Base-by-base conservation (phyloP, 1,284 basidiomycete genomes). In the Fomitopsis schrenkii region DNA sequence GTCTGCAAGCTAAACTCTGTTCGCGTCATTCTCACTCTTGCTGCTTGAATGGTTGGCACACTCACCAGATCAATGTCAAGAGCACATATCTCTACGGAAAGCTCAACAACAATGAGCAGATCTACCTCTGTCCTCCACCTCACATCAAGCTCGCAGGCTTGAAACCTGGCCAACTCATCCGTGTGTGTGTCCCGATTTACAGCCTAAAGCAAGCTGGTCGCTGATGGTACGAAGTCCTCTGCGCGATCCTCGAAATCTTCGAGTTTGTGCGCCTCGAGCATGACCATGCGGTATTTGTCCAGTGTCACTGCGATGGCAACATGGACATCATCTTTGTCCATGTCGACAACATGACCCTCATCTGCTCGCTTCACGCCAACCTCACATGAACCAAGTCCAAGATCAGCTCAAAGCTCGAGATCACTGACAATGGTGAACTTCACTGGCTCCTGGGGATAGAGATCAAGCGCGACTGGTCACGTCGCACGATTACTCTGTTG, bases 11-110 rank as follows among this genome's bases (percentile, higher is more conserved):
- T 71, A 33, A 54, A 63, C 1, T 70, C 72, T 2, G 66, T 76
- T 14, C 64, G 72, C 1, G 59, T 66, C 0, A 61, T 75, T 3
- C 63, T 77, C 1, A 66, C 74, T 0, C 35, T 77, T 1, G 73
- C 74, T 6, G 73, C 75, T 0, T 50, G 5, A 41, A 66, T 2
- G 67, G 70, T 58, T 68, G 64, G 52, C 65, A 70, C 9, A 60
- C 77, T 10, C 65, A 72, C 12, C 74, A 76, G 62, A 60, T 74
- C n/a, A 72, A 79, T 58, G 66, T 78, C 46, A 70, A 71, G 53
- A 68, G 67, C 8, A 75, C 74, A 0, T 77, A 73, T 64, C 68
- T 72, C 12, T 67, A 74, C 60, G 70, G 70, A 6, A 57, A 61
- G 38, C 48, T 68, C 19, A 45, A 65, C 1, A 63, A 71, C 30